These are phyloP conservation scores for Tympanopsis confertula DNA, from an alignment of 2,329 filamentous ascomycete species.

Conservation along the genomic window DNA sequence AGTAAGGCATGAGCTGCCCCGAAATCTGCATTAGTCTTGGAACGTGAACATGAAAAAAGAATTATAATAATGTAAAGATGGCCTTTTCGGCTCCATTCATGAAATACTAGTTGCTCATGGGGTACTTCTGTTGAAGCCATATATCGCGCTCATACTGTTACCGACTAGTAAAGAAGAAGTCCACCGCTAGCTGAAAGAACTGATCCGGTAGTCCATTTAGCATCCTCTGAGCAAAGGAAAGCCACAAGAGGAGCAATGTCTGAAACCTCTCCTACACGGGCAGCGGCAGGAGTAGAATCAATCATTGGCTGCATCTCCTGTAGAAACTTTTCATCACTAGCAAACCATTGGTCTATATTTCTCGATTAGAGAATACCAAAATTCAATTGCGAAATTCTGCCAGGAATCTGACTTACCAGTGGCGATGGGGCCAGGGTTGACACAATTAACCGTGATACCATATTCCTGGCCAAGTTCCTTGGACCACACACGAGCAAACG, in stretches of 20 bases:
- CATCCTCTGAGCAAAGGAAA: constrained; percentile 15
- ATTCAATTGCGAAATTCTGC: too few relatives aligned
- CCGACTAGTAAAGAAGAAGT: too few relatives aligned
- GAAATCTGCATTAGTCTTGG: too few relatives aligned
- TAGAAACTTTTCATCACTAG: constrained; percentile 14
- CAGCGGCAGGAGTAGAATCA: constrained; percentile 16
- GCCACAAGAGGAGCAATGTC: constrained; percentile 18
- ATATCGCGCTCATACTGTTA: too few relatives aligned
- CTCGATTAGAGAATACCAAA: too few relatives aligned
- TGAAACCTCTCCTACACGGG: constrained; percentile 14
- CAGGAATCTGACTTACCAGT: constrained; percentile 22
- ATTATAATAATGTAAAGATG: too few relatives aligned
- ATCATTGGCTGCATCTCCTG: constrained; percentile 18
- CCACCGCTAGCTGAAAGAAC: constrained; percentile 16
- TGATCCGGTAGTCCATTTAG: constrained; percentile 15
- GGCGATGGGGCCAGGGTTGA: constrained; percentile 45
- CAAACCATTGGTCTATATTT: constrained; percentile 14
- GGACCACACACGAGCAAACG: constrained; percentile 47
- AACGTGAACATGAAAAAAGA: too few relatives aligned
- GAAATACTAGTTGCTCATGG: too few relatives aligned
- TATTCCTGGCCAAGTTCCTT: constrained; percentile 37
- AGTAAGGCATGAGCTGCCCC: too few relatives aligned
- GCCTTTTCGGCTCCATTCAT: too few relatives aligned
- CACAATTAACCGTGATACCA: constrained; percentile 38
- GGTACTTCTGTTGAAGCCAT: too few relatives aligned